A percentile compares a stretch with the other conserved stretches of the same genome.
These are phyloP conservation scores for Rostrohypoxylon terebratum DNA, from an alignment of 495 filamentous ascomycete species.

Conservation along the genomic window DNA sequence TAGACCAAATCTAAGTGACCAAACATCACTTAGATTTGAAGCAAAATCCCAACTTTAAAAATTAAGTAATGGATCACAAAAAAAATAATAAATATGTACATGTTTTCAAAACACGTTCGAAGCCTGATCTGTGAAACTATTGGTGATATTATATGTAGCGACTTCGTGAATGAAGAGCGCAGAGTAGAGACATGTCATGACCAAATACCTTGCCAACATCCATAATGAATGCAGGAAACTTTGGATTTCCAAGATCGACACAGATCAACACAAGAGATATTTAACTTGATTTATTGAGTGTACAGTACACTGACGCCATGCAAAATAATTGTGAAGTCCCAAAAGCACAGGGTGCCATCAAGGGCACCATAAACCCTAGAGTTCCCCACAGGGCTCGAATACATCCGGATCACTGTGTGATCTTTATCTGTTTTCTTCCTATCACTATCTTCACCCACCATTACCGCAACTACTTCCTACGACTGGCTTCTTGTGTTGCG, in stretches of 20 bases:
- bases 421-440: constrained; percentile 7
- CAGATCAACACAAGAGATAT: constrained; percentile 2
- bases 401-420: not conserved
- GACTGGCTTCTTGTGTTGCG: constrained; percentile 60
- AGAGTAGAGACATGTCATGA: not conserved
- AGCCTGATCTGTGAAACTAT: too few species aligned
- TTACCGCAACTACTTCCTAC: constrained; percentile 4
- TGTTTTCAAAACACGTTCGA: too few species aligned
- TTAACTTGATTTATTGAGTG: constrained; percentile 36
- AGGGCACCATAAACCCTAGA: constrained; percentile 17
- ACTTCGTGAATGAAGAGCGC: not conserved
- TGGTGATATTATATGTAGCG: too few species aligned
- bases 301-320: constrained; percentile 44
- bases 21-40: not conserved
- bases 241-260: not conserved
- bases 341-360: constrained; percentile 35
- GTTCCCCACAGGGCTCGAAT: constrained; percentile 22
- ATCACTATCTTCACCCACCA: not conserved
- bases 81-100: too few species aligned
- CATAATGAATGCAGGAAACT: not conserved
- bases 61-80: too few species aligned
- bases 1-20: too few species aligned
- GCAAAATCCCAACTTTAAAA: not conserved
- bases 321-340: constrained; percentile 40
- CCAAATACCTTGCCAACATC: not conserved